These are phyloP conservation scores for Rhodotorula sp. DNA, from an alignment of 1,284 basidiomycete species.

Conservation along the genomic window DNA sequence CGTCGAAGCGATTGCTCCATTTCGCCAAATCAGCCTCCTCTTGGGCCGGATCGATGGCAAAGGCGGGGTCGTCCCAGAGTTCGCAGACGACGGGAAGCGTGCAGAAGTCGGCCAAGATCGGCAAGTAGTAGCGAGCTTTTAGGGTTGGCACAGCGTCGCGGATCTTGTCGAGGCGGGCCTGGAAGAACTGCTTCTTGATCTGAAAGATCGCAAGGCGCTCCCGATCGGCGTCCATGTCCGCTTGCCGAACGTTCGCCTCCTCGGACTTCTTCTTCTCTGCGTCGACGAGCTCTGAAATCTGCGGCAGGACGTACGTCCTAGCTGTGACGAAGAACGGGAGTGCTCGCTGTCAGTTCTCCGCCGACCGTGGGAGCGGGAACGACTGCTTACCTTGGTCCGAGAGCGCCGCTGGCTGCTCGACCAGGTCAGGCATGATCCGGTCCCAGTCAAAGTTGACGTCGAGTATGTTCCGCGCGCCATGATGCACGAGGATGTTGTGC, in stretches of 20 bases:
- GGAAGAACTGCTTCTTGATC: background rate
- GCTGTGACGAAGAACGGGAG: background rate
- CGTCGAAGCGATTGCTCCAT: background rate
- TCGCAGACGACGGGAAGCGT: slow-evolving; percentile 7
- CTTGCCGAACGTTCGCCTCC: background rate
- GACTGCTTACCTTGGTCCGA: background rate
- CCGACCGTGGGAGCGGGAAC: background rate
- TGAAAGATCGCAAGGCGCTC: background rate
- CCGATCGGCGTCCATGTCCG: background rate
- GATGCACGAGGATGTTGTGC: background rate
- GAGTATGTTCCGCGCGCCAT: background rate
- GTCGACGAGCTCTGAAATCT: slow-evolving; percentile 1
- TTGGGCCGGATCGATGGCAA: background rate
- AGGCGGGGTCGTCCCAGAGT: background rate
- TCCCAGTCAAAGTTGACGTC: background rate
- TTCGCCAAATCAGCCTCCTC: background rate
- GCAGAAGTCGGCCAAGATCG: slow-evolving; percentile 1
- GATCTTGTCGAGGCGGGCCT: background rate
- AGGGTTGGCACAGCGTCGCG: background rate
- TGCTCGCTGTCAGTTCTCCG: background rate
- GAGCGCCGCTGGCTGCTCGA: slow-evolving; percentile 2
- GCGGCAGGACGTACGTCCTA: slow-evolving; percentile 9
- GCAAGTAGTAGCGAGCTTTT: too few relatives aligned
- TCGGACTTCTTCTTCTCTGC: background rate
- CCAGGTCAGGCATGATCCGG: background rate